These are phyloP conservation scores for Hydnomerulius pinastri DNA, from an alignment of 768 basidiomycete genomes.

Conservation along the genomic window DNA sequence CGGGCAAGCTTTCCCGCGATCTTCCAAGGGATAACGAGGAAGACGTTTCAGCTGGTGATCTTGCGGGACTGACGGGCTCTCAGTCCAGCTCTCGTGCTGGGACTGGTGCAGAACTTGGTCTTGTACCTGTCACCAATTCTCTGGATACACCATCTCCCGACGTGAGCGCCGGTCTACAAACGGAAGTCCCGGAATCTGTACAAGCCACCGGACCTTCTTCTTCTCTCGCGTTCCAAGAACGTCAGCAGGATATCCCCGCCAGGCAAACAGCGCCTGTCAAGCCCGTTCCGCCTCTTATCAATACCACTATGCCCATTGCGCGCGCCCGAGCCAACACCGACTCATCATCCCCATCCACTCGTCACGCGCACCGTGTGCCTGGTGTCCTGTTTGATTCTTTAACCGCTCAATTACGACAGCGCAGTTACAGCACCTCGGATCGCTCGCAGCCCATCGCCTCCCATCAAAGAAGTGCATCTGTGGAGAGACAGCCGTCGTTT, in stretches of 20 bases:
- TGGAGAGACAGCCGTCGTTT: neutral
- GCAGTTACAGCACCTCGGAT: constrained; percentile 17
- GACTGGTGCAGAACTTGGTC: constrained; percentile 48
- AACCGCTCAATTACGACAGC: constrained; percentile 17
- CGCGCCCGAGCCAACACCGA: constrained; percentile 33
- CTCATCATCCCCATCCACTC: constrained; percentile 3
- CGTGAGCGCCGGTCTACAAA: neutral
- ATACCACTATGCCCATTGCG: neutral
- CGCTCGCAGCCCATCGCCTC: neutral
- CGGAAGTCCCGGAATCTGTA: neutral
- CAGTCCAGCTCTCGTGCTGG: constrained; percentile 54
- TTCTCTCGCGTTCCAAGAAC: neutral
- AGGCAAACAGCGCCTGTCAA: constrained; percentile 1
- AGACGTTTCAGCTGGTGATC: constrained; percentile 58
- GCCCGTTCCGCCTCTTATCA: constrained; percentile 6
- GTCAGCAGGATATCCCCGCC: neutral
- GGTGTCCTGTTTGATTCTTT: constrained; percentile 7
- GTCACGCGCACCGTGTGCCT: constrained; percentile 10
- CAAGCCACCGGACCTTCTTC: neutral
- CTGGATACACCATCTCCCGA: neutral
- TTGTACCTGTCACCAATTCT: constrained; percentile 30
- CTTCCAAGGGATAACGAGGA: constrained; percentile 68
- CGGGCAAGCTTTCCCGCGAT: constrained; percentile 77
- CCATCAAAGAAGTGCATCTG: constrained; percentile 4
- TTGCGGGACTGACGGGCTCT: constrained; percentile 51